Conservation (phyloP, 192 early-diverging fungal genomes). For the Rhizoclosmatium sp. region DNA sequence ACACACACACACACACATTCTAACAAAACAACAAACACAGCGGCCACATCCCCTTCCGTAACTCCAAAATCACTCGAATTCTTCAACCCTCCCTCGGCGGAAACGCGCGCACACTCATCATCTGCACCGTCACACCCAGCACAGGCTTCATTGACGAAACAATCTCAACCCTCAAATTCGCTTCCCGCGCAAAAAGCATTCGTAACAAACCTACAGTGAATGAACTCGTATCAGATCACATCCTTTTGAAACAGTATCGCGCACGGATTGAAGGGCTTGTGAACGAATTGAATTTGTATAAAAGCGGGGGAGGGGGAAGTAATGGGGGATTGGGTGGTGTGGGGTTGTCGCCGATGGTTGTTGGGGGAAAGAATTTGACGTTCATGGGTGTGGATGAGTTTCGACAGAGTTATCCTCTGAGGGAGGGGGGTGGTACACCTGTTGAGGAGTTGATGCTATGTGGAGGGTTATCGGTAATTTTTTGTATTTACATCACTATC, state of each 20-base stretch:
- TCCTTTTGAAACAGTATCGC: constrained; percentile 79
- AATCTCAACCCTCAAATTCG: constrained; percentile 93
- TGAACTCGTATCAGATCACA: constrained; percentile 77
- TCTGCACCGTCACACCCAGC: constrained; percentile 76
- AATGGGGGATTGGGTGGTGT: too few species aligned
- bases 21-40: not conserved
- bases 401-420: constrained; percentile 11
- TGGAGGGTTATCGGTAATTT: too few species aligned
- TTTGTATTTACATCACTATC: too few species aligned
- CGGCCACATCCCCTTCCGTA: constrained; percentile 93
- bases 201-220: constrained; percentile 84
- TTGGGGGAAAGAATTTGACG: not conserved
- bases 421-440: too few species aligned
- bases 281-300: not conserved
- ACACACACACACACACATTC: constrained; percentile 1
- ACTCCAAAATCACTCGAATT: constrained; percentile 96
- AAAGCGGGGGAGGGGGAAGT: not conserved
- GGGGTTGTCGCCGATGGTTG: too few species aligned
- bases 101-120: constrained; percentile 87
- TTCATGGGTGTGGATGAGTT: constrained; percentile 18
- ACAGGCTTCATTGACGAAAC: constrained; percentile 72
- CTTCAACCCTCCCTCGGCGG: constrained; percentile 91
- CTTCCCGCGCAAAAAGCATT: constrained; percentile 88
- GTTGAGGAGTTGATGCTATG: too few species aligned
- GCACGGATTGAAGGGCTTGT: too few species aligned